Evolutionary conservation across 2,329 filamentous ascomycete species (phyloP), one percentile per base, ranked within the genome.

Genomic region (Penicillium janthinellum): DNA sequence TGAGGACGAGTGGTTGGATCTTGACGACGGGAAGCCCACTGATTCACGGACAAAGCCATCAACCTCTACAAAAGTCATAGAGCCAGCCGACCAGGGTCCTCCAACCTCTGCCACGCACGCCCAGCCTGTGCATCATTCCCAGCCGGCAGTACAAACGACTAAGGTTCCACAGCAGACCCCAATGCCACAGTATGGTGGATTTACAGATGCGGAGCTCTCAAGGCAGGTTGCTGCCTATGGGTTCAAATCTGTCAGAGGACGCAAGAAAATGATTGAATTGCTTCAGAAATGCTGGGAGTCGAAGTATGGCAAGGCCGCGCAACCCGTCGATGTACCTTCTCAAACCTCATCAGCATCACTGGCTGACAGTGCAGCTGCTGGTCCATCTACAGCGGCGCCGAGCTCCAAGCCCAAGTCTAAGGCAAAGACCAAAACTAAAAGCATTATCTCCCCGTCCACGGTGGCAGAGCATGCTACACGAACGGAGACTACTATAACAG

Each of bases 241-340:
- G 0, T 92, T 93, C 75, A 93, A 92, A 70, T 79, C 87, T 1
- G 78, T 92, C 34, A 90, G 88, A 70, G 85, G 80, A 57, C 83
- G 90, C 17, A 81, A 83, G 51, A 85, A 86, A 8, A 91, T 91
- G 88, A 87, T 93, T 61, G 79, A 85, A 1, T 74, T 92, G 11
- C 77, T 93, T 12, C 79, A 90, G 54, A 84, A 87, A 68, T 92
- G 90, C 72, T 92, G 90, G 89, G 76, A 84, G 64, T 86, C 85
- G 58, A 86, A 86, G 70, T 76, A 82, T 54, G 65, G 65, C 28
- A 60, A 48, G 44, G 10, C 25, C 67, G 71, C 72, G 55, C 66
- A 44, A 22, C 14, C 55, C 54, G 28, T 60, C 38, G 14, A 7
- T n/a, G 37, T 39, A 44, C 20, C 34, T 45, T 15, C 8, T 28